phyloP scores from a whole-genome alignment of 1,139 yeast species.

The Suhomyces panamericanus region DNA sequence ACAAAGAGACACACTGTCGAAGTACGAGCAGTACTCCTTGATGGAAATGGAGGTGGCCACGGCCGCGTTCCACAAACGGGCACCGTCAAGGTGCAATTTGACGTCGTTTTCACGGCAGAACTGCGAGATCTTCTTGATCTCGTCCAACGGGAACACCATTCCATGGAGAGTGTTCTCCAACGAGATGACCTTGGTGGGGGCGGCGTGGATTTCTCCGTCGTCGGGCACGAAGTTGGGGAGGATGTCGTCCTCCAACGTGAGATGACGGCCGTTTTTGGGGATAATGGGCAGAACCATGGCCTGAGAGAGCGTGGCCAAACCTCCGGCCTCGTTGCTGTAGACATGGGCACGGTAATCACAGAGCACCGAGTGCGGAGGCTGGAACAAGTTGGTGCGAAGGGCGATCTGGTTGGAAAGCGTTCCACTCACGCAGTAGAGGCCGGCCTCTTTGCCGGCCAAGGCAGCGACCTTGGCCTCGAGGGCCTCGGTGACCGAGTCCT shows the following conservation, averaged over 20 bases:
- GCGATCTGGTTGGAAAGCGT: conserved; percentile 91
- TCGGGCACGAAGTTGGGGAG: conserved; percentile 64
- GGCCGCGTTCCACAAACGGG: conserved; percentile 91
- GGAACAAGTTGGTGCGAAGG: conserved; percentile 69
- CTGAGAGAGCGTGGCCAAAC: conserved; percentile 83
- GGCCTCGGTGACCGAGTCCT: conserved; percentile 67
- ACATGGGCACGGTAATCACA: conserved; percentile 89
- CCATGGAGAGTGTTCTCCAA: conserved; percentile 91
- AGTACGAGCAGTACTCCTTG: conserved; percentile 70
- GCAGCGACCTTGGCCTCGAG: conserved; percentile 67
- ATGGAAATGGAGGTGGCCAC: conserved; percentile 72
- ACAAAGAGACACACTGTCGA: conserved; percentile 88
- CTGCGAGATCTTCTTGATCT: conserved; percentile 66
- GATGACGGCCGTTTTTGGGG: conserved; percentile 70
- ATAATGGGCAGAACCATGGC: conserved; percentile 88
- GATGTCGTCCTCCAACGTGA: conserved; percentile 77
- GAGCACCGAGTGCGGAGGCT: conserved; percentile 83
- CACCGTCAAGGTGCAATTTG: conserved; percentile 86
- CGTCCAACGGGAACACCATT: conserved; percentile 76
- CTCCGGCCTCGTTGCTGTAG: conserved; percentile 84
- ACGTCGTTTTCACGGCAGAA: conserved; percentile 69
- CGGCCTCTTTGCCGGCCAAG: conserved; percentile 81
- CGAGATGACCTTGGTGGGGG: conserved; percentile 84
- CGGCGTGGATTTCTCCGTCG: conserved; percentile 83
- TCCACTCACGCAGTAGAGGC: conserved; percentile 83